phyloP scores from a whole-genome alignment of 2,329 filamentous ascomycete species.

The Exophiala oligosperma region DNA sequence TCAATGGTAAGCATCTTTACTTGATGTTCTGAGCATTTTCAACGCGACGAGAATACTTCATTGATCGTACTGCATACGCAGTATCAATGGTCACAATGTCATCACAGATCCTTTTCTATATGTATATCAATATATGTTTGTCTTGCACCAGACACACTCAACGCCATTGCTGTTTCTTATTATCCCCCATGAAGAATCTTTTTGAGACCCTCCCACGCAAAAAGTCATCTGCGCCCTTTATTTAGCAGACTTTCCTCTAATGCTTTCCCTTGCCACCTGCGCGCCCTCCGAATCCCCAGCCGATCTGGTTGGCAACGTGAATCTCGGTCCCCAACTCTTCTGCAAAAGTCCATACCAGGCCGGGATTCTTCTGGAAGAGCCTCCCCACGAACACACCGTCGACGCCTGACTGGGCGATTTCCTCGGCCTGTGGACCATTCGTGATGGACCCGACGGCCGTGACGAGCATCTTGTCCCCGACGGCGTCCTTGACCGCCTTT shows the following conservation, averaged over 20 bases:
- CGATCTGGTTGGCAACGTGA: constrained; percentile 67
- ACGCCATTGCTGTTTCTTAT: background rate
- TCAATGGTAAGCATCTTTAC: too few species aligned
- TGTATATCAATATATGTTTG: too few species aligned
- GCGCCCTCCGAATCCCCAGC: constrained; percentile 24
- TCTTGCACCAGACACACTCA: too few species aligned
- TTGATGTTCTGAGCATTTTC: too few species aligned
- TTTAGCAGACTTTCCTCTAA: too few species aligned
- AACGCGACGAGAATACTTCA: too few species aligned
- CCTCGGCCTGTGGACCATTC: constrained; percentile 66
- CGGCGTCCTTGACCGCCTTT: constrained; percentile 67
- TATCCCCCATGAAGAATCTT: background rate
- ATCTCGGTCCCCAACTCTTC: constrained; percentile 70
- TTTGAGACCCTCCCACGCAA: too few species aligned
- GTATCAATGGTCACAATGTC: too few species aligned
- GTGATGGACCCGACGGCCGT: constrained; percentile 74
- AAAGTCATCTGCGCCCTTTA: too few species aligned
- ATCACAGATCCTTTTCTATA: too few species aligned
- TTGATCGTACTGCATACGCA: too few species aligned
- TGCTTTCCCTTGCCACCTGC: constrained; percentile 9
- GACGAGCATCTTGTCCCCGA: constrained; percentile 71
- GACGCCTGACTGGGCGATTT: constrained; percentile 57
- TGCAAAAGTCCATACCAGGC: constrained; percentile 72
- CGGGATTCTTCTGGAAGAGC: constrained; percentile 78
- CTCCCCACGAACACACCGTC: constrained; percentile 75